These are phyloP conservation scores for Poa annua DNA, from an alignment of 176 grass and related monocot genomes.

Conservation along the genomic window DNA sequence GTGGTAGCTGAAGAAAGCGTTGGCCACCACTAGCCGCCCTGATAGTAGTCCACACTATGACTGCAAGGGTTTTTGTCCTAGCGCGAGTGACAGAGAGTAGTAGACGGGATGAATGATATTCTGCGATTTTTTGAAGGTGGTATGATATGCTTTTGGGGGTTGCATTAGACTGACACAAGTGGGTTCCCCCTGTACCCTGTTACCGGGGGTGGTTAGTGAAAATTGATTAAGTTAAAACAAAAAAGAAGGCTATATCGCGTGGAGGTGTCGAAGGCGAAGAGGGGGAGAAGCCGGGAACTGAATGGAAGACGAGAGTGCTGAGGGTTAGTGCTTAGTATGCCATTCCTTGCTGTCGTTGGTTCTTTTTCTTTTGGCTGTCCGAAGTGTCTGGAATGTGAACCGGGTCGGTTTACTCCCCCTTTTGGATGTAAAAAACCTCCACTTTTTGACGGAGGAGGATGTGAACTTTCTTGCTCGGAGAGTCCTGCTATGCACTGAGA, in stretches of 20 bases:
- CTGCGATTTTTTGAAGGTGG: constrained; percentile 42
- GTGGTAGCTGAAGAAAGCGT: constrained; percentile 31
- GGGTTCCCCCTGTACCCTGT: constrained; percentile 22
- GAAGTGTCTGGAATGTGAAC: not conserved
- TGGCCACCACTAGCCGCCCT: constrained; percentile 9
- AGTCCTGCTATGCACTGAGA: not conserved
- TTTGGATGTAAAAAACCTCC: constrained; percentile 58
- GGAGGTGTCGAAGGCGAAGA: not conserved
- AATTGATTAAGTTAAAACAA: constrained; percentile 9
- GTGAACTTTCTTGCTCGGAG: constrained; percentile 42
- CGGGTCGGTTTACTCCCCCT: not conserved
- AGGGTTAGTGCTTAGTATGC: constrained; percentile 24
- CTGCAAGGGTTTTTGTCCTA: constrained; percentile 56
- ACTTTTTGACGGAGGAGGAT: constrained; percentile 56
- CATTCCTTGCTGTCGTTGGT: not conserved
- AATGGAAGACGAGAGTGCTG: not conserved
- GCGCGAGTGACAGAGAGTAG: constrained; percentile 34
- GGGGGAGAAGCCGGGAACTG: not conserved
- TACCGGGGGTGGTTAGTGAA: constrained; percentile 31
- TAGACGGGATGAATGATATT: constrained; percentile 34
- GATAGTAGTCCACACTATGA: constrained; percentile 41
- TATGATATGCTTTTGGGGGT: constrained; percentile 11
- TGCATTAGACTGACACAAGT: constrained; percentile 51
- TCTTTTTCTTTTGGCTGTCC: not conserved
- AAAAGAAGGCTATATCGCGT: constrained; percentile 11